A percentile compares a stretch with the other conserved stretches of the same genome.
Conservation (phyloP, 2,329 filamentous ascomycete species). For the Plectosphaerella cucumerina region DNA sequence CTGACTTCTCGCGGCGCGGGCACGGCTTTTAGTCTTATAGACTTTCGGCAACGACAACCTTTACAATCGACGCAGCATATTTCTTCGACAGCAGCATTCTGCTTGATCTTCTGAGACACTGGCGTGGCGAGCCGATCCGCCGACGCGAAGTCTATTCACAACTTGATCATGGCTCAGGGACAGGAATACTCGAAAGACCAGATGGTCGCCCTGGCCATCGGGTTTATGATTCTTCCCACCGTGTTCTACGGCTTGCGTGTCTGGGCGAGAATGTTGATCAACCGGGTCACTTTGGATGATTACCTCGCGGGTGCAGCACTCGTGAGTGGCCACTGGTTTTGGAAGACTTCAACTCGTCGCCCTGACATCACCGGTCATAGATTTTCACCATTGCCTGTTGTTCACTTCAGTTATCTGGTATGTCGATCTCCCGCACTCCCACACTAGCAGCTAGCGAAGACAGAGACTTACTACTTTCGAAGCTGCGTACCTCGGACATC, state of each 20-base stretch:
- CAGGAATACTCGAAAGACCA: slow-evolving; percentile 10
- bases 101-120: too few species aligned
- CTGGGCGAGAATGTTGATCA: slow-evolving; percentile 11
- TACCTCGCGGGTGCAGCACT: slow-evolving; percentile 9
- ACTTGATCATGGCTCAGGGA: too few species aligned
- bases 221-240: slow-evolving; percentile 9
- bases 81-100: too few species aligned
- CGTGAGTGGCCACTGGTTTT: not conserved
- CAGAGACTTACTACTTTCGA: not conserved
- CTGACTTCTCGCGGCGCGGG: too few species aligned
- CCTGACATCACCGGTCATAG: not conserved
- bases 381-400: slow-evolving; percentile 7
- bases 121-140: too few species aligned
- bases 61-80: too few species aligned
- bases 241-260: slow-evolving; percentile 8
- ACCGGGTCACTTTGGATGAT: slow-evolving; percentile 9
- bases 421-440: not conserved
- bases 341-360: too few species aligned
- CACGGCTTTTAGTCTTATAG: too few species aligned
- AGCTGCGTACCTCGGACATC: slow-evolving; percentile 7
- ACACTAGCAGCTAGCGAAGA: too few species aligned
- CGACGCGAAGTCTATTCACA: too few species aligned
- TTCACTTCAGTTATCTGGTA: slow-evolving; percentile 8
- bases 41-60: too few species aligned
- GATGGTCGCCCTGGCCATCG: slow-evolving; percentile 10